Evolutionary conservation across 2,329 filamentous ascomycete genomes (phyloP).

Genomic region (Blastomyces silverae): DNA sequence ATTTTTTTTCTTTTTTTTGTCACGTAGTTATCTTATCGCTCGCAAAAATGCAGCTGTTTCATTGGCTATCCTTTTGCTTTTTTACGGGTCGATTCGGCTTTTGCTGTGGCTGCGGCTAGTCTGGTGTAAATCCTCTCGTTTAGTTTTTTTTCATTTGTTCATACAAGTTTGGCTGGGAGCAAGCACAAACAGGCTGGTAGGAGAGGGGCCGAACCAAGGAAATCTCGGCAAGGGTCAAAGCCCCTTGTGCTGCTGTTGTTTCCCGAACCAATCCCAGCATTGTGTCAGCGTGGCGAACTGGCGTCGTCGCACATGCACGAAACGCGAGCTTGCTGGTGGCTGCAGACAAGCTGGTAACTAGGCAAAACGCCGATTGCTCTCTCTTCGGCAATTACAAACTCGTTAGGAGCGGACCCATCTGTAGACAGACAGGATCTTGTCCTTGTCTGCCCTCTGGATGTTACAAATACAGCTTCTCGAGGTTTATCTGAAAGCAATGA

Average conservation of each 20-base stretch:
- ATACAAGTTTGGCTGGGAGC: background rate
- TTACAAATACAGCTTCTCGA: no score
- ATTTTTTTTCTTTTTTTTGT: background rate
- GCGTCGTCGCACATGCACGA: background rate
- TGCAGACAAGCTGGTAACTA: no score
- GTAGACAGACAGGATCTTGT: no score
- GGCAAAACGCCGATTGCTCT: no score
- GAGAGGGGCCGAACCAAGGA: background rate
- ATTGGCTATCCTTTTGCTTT: background rate
- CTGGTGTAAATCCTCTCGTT: background rate
- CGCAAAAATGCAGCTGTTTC: background rate
- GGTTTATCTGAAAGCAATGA: no score
- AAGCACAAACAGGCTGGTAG: background rate
- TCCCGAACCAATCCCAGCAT: background rate
- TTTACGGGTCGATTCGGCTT: conserved; percentile 3
- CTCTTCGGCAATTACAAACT: no score
- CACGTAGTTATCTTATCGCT: background rate
- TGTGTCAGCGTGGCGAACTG: background rate
- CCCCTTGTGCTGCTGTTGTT: no score
- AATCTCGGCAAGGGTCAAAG: background rate
- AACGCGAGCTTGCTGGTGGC: background rate
- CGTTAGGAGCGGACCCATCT: no score
- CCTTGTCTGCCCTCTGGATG: no score
- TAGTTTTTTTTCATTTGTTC: background rate
- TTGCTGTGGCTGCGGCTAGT: background rate